Conservation (phyloP, 768 basidiomycete genomes). For the Leucocoprinus birnbaumii region DNA sequence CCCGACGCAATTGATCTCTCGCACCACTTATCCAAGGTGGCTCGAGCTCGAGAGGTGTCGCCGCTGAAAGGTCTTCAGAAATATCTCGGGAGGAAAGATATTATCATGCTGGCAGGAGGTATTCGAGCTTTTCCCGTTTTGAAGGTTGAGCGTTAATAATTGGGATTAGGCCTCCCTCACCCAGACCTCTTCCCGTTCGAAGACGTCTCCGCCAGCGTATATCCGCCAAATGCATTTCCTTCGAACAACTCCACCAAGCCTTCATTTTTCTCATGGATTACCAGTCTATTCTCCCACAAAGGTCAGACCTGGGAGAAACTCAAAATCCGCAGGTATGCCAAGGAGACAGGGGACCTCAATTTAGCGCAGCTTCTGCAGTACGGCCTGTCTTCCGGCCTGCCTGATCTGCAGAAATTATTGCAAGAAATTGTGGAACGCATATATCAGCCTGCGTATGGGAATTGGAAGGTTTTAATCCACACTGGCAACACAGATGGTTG, state of each 20-base stretch:
- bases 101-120: conserved; percentile 73
- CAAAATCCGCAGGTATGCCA: conserved; percentile 61
- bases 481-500: conserved; percentile 75
- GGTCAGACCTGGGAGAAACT: conserved; percentile 44
- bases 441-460: conserved; percentile 56
- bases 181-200: conserved; percentile 73
- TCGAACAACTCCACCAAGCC: conserved; percentile 16
- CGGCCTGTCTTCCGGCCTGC: conserved; percentile 46
- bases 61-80: conserved; percentile 68
- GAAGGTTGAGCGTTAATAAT: background rate
- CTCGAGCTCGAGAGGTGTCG: conserved; percentile 45
- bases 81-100: conserved; percentile 50
- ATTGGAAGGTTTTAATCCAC: conserved; percentile 56
- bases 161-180: conserved; percentile 52
- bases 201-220: conserved; percentile 50
- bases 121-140: background rate
- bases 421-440: conserved; percentile 52
- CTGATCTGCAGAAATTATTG: conserved; percentile 53
- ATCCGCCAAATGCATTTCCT: conserved; percentile 27
- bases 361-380: conserved; percentile 73
- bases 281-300: conserved; percentile 43
- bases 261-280: conserved; percentile 50
- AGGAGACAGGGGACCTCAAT: conserved; percentile 44
- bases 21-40: conserved; percentile 63
- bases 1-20: conserved; percentile 61